Evolutionary conservation across 345 rosid genomes (phyloP).

Genomic region (Rhodamnia argentea): DNA sequence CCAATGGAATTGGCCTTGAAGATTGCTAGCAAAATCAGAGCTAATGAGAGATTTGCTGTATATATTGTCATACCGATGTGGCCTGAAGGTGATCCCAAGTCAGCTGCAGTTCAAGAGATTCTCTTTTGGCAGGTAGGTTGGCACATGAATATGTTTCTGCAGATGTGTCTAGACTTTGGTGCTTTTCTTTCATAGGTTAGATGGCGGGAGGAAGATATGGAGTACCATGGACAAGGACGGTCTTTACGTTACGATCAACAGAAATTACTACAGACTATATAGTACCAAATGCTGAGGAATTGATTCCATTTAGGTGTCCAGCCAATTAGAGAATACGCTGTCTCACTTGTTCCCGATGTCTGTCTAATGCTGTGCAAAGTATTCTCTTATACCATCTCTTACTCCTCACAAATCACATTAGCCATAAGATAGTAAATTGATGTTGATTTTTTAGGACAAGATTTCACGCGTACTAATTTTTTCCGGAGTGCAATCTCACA

Average conservation of each 20-base stretch:
- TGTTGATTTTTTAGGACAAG: not conserved
- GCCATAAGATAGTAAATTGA: not conserved
- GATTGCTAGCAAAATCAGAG: constrained; percentile 79
- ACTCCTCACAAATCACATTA: not conserved
- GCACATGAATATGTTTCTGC: not conserved
- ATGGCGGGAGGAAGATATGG: not conserved
- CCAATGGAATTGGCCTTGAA: constrained; percentile 97
- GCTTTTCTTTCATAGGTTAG: not conserved
- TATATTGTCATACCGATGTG: constrained; percentile 85
- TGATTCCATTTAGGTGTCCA: not conserved
- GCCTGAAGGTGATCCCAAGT: constrained; percentile 97
- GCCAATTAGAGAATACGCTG: not conserved
- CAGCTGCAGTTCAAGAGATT: constrained; percentile 83
- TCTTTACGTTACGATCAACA: not conserved
- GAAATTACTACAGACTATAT: not conserved
- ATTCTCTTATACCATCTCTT: not conserved
- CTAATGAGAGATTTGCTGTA: constrained; percentile 77
- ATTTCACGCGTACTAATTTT: not conserved
- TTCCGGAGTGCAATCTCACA: not conserved
- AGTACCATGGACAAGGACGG: not conserved
- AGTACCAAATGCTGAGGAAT: not conserved
- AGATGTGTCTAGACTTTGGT: not conserved
- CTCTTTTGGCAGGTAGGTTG: constrained; percentile 83
- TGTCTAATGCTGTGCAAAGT: not conserved
- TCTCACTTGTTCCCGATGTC: not conserved